Evolutionary conservation across 1,284 basidiomycete genomes (phyloP), one percentile per base, ranked within the genome.

Genomic region (Hemileia vastatrix): DNA sequence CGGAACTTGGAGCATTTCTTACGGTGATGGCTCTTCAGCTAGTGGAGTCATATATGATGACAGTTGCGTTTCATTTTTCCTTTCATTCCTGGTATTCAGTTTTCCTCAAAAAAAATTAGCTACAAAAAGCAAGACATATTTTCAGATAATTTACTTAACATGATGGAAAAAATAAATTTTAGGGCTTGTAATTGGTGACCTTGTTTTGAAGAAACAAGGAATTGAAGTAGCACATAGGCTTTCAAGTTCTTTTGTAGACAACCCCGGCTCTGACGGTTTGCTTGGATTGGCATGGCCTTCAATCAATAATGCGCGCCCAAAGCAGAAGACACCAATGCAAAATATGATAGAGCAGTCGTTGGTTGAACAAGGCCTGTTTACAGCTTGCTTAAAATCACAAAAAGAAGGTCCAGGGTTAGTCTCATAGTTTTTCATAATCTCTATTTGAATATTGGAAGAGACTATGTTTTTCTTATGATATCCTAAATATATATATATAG

Each of bases 11-110:
- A 72, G 76, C 60, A 79, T 79, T 59, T 75, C 72, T 27, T 79
- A 79, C 64, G 78, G 77, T 40, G 78, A 79, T 67, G 77, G 77
- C n/a, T 77, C 76, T 18, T 75, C 74, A 13, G 77, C 77, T 5
- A 65, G 67, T 47, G 67, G 65, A 21, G 31, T 62, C 21, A 45
- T 56, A 13, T 66, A 62, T 32, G 21, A 27, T 33, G 61, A 63
- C 47, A 44, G 51, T 57, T 4, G 47, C 44, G 21, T 6, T n/a
- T n/a, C n/a, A n/a, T n/a, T n/a, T n/a, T n/a, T n/a, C n/a, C n/a
- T n/a, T n/a, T n/a, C n/a, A n/a, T n/a, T n/a, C n/a, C n/a, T n/a
- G n/a, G n/a, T n/a, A n/a, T n/a, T n/a, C n/a, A n/a, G n/a, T n/a
- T n/a, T n/a, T n/a, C n/a, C n/a, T n/a, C n/a, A n/a, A n/a, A n/a